These are phyloP conservation scores for Wickerhamomyces sydowiorum DNA, from an alignment of 805 yeast genomes.

Conservation along the genomic window DNA sequence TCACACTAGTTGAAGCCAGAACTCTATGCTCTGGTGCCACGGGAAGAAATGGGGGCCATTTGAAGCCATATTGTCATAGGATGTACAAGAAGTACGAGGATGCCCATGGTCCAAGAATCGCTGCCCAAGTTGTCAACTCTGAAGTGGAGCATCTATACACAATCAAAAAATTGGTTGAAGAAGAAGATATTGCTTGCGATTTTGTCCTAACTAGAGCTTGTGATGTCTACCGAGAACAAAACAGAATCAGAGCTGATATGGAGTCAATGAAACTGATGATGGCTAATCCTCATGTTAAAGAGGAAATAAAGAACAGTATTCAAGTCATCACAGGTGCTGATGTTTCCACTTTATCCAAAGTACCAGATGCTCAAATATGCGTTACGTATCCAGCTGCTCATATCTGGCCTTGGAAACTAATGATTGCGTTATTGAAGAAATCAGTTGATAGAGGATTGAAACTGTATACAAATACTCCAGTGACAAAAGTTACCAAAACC, in stretches of 20 bases:
- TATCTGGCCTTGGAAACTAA: conserved; percentile 39
- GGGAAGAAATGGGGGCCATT: conserved; percentile 45
- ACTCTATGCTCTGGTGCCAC: conserved; percentile 38
- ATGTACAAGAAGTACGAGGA: conserved; percentile 5
- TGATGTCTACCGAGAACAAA: conserved; percentile 23
- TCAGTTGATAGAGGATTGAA: conserved; percentile 30
- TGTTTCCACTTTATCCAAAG: conserved; percentile 50
- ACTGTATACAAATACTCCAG: conserved; percentile 38
- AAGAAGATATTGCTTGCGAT: conserved; percentile 32
- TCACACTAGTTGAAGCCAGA: conserved; percentile 36
- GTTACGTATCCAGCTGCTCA: conserved; percentile 41
- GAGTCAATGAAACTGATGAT: conserved; percentile 13
- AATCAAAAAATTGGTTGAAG: conserved; percentile 27
- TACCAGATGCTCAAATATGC: conserved; percentile 82
- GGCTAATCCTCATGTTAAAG: conserved; percentile 25
- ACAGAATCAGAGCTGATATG: conserved; percentile 9
- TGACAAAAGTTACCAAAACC: conserved; percentile 19
- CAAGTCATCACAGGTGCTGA: conserved; percentile 28
- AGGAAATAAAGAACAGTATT: conserved; percentile 24
- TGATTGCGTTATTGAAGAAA: conserved; percentile 26
- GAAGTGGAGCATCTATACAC: conserved; percentile 30
- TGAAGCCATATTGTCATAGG: conserved; percentile 30
- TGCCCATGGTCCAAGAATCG: conserved; percentile 17
- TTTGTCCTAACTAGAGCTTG: conserved; percentile 28
- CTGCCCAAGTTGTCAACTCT: conserved; percentile 31